phyloP scores from a whole-genome alignment of 805 yeast species.

The Yarrowia hollandica region DNA sequence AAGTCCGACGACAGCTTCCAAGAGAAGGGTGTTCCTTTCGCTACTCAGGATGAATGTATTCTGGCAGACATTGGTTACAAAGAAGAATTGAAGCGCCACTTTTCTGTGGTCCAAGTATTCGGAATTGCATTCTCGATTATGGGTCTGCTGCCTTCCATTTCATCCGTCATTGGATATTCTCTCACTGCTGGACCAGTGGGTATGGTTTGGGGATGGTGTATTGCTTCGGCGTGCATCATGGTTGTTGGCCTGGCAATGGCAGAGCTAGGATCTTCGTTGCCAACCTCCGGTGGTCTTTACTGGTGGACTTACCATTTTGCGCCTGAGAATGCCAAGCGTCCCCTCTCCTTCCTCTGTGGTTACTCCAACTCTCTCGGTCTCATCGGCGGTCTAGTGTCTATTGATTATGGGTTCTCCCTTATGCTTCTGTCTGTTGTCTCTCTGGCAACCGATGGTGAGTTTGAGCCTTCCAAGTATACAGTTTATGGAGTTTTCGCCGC shows the following conservation, averaged over 20 bases:
- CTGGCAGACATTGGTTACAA: constrained; percentile 62
- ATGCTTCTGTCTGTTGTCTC: constrained; percentile 47
- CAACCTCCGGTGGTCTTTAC: constrained; percentile 75
- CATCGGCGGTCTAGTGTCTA: constrained; percentile 64
- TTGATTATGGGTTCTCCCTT: constrained; percentile 69
- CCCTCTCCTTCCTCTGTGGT: constrained; percentile 63
- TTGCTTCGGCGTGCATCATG: constrained; percentile 56
- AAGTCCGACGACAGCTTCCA: constrained; percentile 20
- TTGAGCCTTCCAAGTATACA: constrained; percentile 53
- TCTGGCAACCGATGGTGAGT: constrained; percentile 54
- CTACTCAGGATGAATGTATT: constrained; percentile 38
- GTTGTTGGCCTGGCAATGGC: constrained; percentile 63
- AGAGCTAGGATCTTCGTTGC: constrained; percentile 66
- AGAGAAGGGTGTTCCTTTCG: constrained; percentile 17
- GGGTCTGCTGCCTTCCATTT: constrained; percentile 62
- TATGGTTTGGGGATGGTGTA: constrained; percentile 72
- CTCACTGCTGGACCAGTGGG: constrained; percentile 65
- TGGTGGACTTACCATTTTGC: constrained; percentile 69
- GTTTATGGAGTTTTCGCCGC: constrained; percentile 68
- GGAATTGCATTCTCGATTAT: constrained; percentile 72
- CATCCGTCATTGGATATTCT: constrained; percentile 55
- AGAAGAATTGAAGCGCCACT: constrained; percentile 63
- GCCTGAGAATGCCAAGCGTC: constrained; percentile 53
- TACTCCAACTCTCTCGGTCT: constrained; percentile 67
- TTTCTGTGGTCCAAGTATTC: constrained; percentile 62